Percentiles rank a stretch among this genome's conserved stretches.
phyloP scores from a whole-genome alignment of 192 early-diverging fungal species.

The Coemansia asiatica region DNA sequence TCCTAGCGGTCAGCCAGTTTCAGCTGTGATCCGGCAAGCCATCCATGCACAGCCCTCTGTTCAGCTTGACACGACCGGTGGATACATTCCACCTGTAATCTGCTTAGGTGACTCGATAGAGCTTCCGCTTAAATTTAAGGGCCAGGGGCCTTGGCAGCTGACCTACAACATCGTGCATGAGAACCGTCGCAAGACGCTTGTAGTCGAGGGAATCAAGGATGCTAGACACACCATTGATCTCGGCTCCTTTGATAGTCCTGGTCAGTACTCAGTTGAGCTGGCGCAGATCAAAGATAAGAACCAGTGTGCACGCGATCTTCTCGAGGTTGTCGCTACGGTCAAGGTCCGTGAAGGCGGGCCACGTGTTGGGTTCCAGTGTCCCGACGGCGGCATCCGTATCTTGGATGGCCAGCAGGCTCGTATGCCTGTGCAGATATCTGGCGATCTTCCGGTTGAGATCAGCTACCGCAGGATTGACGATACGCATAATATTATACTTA shows the following conservation, averaged over 20 bases:
- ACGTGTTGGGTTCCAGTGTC: constrained; percentile 32
- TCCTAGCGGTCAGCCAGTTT: constrained; percentile 42
- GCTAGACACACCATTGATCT: constrained; percentile 26
- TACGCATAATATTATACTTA: constrained; percentile 8
- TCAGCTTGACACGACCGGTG: constrained; percentile 18
- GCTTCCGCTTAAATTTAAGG: constrained; percentile 56
- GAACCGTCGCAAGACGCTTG: constrained; percentile 12
- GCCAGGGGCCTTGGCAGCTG: constrained; percentile 58
- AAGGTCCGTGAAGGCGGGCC: constrained; percentile 44
- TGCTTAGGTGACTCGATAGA: constrained; percentile 34
- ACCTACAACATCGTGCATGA: constrained; percentile 39
- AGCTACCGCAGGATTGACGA: constrained; percentile 35
- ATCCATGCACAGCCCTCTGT: constrained; percentile 53
- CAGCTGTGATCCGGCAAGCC: constrained; percentile 18
- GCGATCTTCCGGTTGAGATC: constrained; percentile 45
- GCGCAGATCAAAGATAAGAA: constrained; percentile 42
- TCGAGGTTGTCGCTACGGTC: constrained; percentile 20
- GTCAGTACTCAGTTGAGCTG: constrained; percentile 41
- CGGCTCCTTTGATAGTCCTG: constrained; percentile 24
- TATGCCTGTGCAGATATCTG: constrained; percentile 28
- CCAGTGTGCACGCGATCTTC: constrained; percentile 41
- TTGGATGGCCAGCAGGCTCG: constrained; percentile 37
- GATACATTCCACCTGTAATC: constrained; percentile 7
- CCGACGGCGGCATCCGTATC: constrained; percentile 25
- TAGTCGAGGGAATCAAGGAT: constrained; percentile 20